Percentiles rank a stretch among this genome's conserved stretches.
Conservation (phyloP, 768 basidiomycete species). For the Suillus occidentalis region DNA sequence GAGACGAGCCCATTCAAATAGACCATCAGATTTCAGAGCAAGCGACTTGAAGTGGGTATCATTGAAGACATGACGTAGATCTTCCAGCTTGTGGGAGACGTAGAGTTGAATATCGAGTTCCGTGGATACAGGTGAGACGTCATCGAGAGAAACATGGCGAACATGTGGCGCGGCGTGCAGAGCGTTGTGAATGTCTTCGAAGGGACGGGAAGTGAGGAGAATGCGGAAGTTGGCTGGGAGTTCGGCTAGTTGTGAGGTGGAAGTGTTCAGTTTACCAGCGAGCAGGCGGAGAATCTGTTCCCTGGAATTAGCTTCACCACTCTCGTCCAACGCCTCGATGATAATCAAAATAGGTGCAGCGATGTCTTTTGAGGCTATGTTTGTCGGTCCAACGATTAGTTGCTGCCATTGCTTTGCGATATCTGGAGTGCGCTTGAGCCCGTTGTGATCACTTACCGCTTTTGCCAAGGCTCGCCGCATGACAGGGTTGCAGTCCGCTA, state of each 20-base stretch:
- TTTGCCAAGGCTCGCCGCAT: neutral
- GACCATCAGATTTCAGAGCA: conserved; percentile 5
- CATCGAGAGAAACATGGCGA: neutral
- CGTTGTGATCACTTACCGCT: neutral
- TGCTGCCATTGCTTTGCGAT: conserved; percentile 15
- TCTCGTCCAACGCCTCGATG: conserved; percentile 26
- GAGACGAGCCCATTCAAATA: conserved; percentile 12
- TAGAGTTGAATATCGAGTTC: conserved; percentile 6
- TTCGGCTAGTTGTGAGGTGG: neutral
- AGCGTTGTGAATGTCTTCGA: conserved; percentile 6
- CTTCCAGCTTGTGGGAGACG: neutral
- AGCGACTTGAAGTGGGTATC: neutral
- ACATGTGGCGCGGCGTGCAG: conserved; percentile 7
- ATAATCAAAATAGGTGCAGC: conserved; percentile 22
- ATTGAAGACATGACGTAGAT: neutral
- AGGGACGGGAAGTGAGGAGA: conserved; percentile 17
- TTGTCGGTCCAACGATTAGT: conserved; percentile 17
- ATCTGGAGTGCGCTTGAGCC: neutral
- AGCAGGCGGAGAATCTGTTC: conserved; percentile 15
- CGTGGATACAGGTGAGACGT: neutral
- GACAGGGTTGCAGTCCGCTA: neutral
- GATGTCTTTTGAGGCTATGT: conserved; percentile 1
- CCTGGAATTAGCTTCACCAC: conserved; percentile 9
- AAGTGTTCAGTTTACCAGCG: neutral
- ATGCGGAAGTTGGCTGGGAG: conserved; percentile 15